phyloP scores from a whole-genome alignment of 805 yeast species.

The Starmerella geochares region DNA sequence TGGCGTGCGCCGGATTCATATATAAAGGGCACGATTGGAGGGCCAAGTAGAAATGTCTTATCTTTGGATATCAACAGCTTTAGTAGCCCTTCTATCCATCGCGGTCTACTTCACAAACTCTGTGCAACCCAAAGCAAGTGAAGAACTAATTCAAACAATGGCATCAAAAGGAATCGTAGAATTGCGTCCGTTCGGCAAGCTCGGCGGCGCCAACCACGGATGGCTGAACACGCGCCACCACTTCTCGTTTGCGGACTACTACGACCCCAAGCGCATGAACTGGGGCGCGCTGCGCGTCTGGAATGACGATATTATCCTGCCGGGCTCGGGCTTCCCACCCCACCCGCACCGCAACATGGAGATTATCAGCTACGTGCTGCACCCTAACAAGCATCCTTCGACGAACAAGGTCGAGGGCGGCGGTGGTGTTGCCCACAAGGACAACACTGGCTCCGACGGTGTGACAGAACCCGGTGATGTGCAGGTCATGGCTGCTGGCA shows the following conservation, averaged over 20 bases:
- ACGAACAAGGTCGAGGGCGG: conserved; percentile 18
- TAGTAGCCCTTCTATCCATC: not conserved
- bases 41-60: not conserved
- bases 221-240: conserved; percentile 22
- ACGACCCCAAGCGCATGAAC: conserved; percentile 19
- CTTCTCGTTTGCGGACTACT: conserved; percentile 21
- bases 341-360: conserved; percentile 23
- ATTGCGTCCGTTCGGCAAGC: conserved; percentile 16
- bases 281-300: conserved; percentile 23
- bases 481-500: conserved; percentile 22
- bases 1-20: not conserved
- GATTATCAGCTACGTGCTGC: conserved; percentile 16
- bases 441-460: conserved; percentile 20
- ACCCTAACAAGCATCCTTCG: conserved; percentile 15
- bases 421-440: conserved; percentile 18
- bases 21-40: not conserved
- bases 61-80: conserved; percentile 3
- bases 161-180: conserved; percentile 7
- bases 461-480: conserved; percentile 21
- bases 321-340: conserved; percentile 21
- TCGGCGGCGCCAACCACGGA: conserved; percentile 21
- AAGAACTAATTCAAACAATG: conserved; percentile 1
- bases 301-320: conserved; percentile 19
- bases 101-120: not conserved
- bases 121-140: not conserved